Conservation (phyloP, 2,329 filamentous ascomycete genomes). For the Akanthomyces uredinophilus region DNA sequence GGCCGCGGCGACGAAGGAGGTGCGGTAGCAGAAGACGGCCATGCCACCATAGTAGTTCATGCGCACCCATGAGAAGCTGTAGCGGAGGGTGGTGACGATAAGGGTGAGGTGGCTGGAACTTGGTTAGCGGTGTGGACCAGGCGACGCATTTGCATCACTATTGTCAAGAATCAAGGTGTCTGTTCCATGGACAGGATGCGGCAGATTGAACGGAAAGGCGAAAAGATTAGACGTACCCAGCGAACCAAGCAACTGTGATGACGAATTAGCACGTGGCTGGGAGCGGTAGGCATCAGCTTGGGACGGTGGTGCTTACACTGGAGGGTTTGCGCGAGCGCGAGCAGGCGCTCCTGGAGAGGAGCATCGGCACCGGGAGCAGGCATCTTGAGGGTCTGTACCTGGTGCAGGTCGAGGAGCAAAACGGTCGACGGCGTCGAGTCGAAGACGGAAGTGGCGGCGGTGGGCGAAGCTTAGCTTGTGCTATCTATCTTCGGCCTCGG, state of each 20-base stretch:
- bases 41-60: slow-evolving; percentile 78
- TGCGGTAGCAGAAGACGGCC: slow-evolving; percentile 82
- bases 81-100: slow-evolving; percentile 76
- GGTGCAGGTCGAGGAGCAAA: neutral
- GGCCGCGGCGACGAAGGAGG: slow-evolving; percentile 83
- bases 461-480: neutral
- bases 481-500: neutral
- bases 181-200: too few species aligned
- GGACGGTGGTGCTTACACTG: slow-evolving; percentile 67
- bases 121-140: slow-evolving; percentile 14
- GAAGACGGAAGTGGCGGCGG: slow-evolving; percentile 1
- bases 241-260: slow-evolving; percentile 67
- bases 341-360: slow-evolving; percentile 68
- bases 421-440: neutral
- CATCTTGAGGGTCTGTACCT: neutral
- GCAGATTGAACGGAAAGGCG: neutral
- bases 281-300: slow-evolving; percentile 21
- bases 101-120: slow-evolving; percentile 71
- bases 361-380: slow-evolving; percentile 40
- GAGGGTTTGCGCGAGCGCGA: slow-evolving; percentile 78
- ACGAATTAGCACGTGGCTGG: slow-evolving; percentile 28
- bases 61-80: slow-evolving; percentile 77
- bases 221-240: slow-evolving; percentile 57
- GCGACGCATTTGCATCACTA: neutral
- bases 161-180: slow-evolving; percentile 8